Base-by-base conservation (phyloP, 495 filamentous ascomycete species). In the Aspergillus leporis region DNA sequence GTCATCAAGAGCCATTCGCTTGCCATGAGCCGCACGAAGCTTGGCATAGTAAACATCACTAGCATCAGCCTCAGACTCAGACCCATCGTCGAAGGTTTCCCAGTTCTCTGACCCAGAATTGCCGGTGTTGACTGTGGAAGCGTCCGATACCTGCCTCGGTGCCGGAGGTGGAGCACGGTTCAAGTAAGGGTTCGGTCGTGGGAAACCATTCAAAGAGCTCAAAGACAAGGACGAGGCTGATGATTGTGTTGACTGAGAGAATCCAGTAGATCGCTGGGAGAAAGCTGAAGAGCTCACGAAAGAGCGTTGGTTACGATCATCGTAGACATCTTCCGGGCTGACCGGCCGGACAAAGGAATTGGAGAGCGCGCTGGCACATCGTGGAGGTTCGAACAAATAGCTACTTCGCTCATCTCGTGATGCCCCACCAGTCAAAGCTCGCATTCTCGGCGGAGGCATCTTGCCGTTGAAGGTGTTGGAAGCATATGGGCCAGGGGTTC, bases 81-180 rank as follows among this genome's bases (percentile, higher is more conserved):
- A 87, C 41, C 81, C 84, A 69, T 91, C 88, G 61, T 91, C 89
- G 60, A 92, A 96, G 22, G 91, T 95, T 76, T 97, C 92, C 92
- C 92, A 97, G 70, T 97, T 97, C 73, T 96, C 92, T 0, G 90
- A 93, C 3, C 91, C 90, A 12, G 89, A 88, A 3, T 87, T 81
- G 4, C 75, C 78, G 0, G 88, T 90, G 60, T 81, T 83, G 30
- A 77, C 69, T 16, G 82, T 82, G 3, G 86, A 89, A 9, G 86
- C 84, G 58, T 84, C 86, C 4, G 90, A 92, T n/a, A 87, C 86
- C 61, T 92, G 88, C 57, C 90, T 76, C 32, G 76, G 80, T 18
- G 81, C 78, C 28, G 81, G 78, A 12, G 81, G 77, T 46, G 77
- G 78, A 19, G 76, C 75, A 18, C 70, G 71, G 21, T 73, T 66